phyloP scores from a whole-genome alignment of 768 basidiomycete genomes.

The Pleurotus tuber-regium region DNA sequence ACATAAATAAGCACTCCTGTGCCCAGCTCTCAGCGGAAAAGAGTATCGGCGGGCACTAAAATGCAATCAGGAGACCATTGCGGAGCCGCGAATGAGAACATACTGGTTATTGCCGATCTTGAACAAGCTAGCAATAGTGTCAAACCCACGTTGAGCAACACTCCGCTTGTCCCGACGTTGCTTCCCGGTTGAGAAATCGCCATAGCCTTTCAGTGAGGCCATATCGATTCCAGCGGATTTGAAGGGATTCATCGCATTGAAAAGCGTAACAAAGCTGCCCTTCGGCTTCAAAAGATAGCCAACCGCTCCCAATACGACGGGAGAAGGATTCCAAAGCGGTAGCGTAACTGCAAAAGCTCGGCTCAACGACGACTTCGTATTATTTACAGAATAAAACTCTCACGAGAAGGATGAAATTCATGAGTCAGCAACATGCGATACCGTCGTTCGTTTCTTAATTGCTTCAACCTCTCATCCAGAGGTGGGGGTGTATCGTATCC shows the following conservation, averaged over 20 bases:
- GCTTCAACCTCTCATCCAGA: constrained; percentile 33
- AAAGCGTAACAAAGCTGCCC: constrained; percentile 70
- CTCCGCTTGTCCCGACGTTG: constrained; percentile 58
- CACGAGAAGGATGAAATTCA: constrained; percentile 66
- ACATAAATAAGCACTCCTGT: constrained; percentile 64
- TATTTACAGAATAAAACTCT: constrained; percentile 24
- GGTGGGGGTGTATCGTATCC: constrained; percentile 40
- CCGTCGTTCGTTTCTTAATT: constrained; percentile 57
- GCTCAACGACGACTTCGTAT: too few species aligned
- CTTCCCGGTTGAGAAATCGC: constrained; percentile 45
- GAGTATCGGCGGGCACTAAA: constrained; percentile 41
- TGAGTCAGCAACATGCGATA: constrained; percentile 69
- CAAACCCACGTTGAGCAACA: constrained; percentile 55
- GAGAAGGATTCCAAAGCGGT: constrained; percentile 70
- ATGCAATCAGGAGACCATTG: constrained; percentile 14
- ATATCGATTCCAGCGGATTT: constrained; percentile 44
- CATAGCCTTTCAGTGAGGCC: constrained; percentile 65
- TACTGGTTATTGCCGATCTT: constrained; percentile 30
- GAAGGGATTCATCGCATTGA: constrained; percentile 62
- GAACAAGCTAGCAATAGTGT: constrained; percentile 51
- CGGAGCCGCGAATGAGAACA: constrained; percentile 35
- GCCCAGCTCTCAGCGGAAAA: constrained; percentile 60
- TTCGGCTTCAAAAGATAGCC: constrained; percentile 68
- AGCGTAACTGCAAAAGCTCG: constrained; percentile 55
- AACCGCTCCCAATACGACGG: constrained; percentile 64